Base-by-base conservation (phyloP, 805 yeast species). In the Zygosaccharomyces bailii region DNA sequence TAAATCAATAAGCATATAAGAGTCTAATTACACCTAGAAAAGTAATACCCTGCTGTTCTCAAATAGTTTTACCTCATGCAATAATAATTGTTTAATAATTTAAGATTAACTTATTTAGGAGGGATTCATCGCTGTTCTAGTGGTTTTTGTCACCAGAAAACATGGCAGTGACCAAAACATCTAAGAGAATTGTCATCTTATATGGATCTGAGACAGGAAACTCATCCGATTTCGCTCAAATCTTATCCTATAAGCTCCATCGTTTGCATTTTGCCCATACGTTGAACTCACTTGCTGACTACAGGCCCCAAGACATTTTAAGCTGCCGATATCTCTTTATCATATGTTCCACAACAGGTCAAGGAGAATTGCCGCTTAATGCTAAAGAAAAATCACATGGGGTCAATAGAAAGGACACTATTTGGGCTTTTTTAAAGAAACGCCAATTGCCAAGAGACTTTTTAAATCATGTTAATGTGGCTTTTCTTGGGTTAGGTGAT, bases 171-270 rank as follows among this genome's bases (percentile, higher is more conserved):
- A 33, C 38, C 16, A 55, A 48, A 49, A 30, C 54, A 5, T 50
- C 57, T 9, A 56, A 64, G 42, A 56, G 63, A 25, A 69, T 85
- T 8, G 78, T 80, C 14, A 77, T 93, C 4, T 67, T 93, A 0
- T 90, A 84, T 63, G 97, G 97, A 0, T 82, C 96, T 1, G 98
- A 90, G 59, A 86, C 97, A 0, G 98, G 97, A 0, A 90, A 86
- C 57, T 76, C 96, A 1, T 86, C 84, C 56, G 97, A 91, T 55
- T 82, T 78, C 57, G 96, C 97, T 0, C 73, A 75, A 32, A 72
- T 79, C 24, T 66, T 90, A 18, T 73, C 79, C 13, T 70, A 75
- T 44, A 69, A 72, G 32, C 72, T 86, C 37, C 76, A 76, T 41
- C 73, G 85, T 51, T 64, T 71, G 39, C 75, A 76, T 53, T 61